phyloP scores from a whole-genome alignment of 2,329 filamentous ascomycete genomes.

The Thermomyces lanuginosus region DNA sequence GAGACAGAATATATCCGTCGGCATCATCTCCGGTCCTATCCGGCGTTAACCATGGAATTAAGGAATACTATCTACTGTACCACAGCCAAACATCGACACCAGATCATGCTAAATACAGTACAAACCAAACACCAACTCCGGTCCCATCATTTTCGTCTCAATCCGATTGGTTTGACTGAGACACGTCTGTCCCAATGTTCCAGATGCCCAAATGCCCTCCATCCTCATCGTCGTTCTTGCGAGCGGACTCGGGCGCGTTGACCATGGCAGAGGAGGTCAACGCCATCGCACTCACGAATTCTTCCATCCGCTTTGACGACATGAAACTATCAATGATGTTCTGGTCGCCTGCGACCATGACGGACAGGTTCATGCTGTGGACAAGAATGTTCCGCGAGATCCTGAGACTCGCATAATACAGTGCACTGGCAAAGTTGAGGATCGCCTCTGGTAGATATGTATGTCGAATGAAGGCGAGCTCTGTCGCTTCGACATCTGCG shows the following conservation, averaged over 20 bases:
- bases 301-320: slow-evolving; percentile 50
- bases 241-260: slow-evolving; percentile 28
- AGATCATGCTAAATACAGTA: no score
- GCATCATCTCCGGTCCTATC: no score
- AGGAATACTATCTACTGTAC: no score
- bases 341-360: slow-evolving; percentile 54
- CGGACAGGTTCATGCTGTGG: slow-evolving; percentile 74
- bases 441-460: slow-evolving; percentile 75
- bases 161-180: no score
- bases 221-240: slow-evolving; percentile 23
- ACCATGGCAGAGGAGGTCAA: slow-evolving; percentile 57
- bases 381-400: slow-evolving; percentile 62
- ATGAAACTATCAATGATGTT: slow-evolving; percentile 51
- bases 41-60: no score
- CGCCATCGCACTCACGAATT: slow-evolving; percentile 62
- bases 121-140: no score
- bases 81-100: no score
- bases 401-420: slow-evolving; percentile 62
- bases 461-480: slow-evolving; percentile 50
- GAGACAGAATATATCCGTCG: no score
- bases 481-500: slow-evolving; percentile 39
- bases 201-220: slow-evolving; percentile 25
- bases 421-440: slow-evolving; percentile 63
- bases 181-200: no score
- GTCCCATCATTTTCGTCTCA: no score